Percentiles rank a stretch among this genome's conserved stretches.
phyloP scores from a whole-genome alignment of 192 early-diverging fungal species.

The Coemansia sp. region DNA sequence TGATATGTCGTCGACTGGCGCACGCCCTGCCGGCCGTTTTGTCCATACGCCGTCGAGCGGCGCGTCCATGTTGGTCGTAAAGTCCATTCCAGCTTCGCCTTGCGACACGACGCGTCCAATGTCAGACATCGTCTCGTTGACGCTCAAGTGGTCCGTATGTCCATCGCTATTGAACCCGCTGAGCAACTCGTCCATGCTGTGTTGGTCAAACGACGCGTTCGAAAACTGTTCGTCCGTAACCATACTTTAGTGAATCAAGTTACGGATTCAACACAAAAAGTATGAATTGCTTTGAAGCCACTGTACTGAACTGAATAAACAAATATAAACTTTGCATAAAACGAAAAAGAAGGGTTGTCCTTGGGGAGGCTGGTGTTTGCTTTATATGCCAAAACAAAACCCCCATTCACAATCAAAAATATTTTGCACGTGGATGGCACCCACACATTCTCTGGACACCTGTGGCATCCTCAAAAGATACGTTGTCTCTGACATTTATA shows the following conservation, averaged over 20 bases:
- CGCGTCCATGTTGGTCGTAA: constrained; percentile 29
- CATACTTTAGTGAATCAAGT: background rate
- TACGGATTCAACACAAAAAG: background rate
- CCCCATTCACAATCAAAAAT: background rate
- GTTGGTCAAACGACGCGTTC: constrained; percentile 8
- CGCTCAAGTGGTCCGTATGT: constrained; percentile 3
- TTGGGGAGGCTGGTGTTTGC: too few relatives aligned
- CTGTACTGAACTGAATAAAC: background rate
- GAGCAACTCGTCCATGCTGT: constrained; percentile 16
- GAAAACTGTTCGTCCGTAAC: constrained; percentile 7
- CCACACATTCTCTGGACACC: background rate
- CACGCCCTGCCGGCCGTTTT: background rate
- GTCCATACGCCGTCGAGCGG: constrained; percentile 33
- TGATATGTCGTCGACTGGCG: constrained; percentile 20
- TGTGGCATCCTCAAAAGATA: background rate
- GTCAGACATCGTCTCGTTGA: constrained; percentile 27
- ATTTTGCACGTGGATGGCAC: background rate
- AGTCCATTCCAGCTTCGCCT: constrained; percentile 37
- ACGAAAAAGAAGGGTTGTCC: background rate
- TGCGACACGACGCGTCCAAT: constrained; percentile 43
- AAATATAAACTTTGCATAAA: background rate
- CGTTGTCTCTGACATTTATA: too few relatives aligned
- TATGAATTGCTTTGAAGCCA: background rate
- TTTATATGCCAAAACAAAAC: too few relatives aligned
- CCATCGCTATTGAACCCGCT: constrained; percentile 16